Conservation (phyloP, 2,329 filamentous ascomycete genomes). For the Clarireedia monteithiana region DNA sequence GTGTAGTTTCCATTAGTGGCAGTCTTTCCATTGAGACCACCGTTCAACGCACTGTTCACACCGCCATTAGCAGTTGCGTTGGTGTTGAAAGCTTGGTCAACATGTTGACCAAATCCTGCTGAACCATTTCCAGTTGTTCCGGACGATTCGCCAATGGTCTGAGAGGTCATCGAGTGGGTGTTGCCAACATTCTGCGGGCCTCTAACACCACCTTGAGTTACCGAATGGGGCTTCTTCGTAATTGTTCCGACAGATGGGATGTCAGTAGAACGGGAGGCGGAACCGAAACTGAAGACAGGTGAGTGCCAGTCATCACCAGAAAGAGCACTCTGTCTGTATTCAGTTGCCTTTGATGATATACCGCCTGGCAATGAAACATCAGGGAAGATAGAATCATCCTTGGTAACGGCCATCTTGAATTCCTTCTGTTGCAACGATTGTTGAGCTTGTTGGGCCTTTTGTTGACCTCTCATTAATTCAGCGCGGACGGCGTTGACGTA, state of each 20-base stretch:
- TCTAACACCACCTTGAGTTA: constrained; percentile 20
- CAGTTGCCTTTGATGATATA: constrained; percentile 87
- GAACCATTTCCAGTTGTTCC: not conserved
- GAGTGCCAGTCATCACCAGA: constrained; percentile 95
- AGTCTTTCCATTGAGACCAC: not conserved
- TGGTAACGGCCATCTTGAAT: constrained; percentile 76
- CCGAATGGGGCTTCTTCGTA: constrained; percentile 42
- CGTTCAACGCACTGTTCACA: not conserved
- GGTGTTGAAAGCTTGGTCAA: not conserved
- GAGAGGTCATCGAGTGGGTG: constrained; percentile 6
- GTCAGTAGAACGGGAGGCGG: constrained; percentile 61
- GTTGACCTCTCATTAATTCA: constrained; percentile 65
- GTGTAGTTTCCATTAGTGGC: not conserved
- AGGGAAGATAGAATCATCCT: constrained; percentile 89
- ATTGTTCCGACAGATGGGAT: constrained; percentile 53
- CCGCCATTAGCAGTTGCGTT: constrained; percentile 1
- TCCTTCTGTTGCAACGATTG: constrained; percentile 63
- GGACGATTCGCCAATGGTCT: not conserved
- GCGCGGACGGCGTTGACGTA: constrained; percentile 72
- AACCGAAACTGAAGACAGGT: constrained; percentile 83
- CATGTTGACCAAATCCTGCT: constrained; percentile 1
- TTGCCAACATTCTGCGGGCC: constrained; percentile 23
- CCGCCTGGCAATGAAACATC: constrained; percentile 78
- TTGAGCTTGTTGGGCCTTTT: constrained; percentile 70
- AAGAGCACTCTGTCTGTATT: constrained; percentile 79